Base-by-base conservation (phyloP, 1,139 yeast genomes). In the Suhomyces yuchorum region DNA sequence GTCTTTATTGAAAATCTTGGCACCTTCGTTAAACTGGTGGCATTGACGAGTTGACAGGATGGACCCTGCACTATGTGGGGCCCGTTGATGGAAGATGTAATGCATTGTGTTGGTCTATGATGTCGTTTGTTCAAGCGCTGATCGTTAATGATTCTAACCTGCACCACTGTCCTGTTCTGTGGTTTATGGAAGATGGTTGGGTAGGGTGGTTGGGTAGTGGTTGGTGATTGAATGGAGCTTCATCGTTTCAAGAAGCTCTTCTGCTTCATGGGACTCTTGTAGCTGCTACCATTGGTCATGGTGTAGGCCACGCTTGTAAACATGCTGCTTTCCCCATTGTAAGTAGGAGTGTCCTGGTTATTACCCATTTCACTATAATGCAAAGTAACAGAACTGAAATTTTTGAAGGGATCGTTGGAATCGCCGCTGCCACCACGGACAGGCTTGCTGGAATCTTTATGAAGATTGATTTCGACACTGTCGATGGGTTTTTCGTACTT, bases 321-420 rank as follows among this genome's bases (percentile, higher is more conserved):
- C 8, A 82, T 67, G 28, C 78, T 77, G 30, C 74, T 77, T 32
- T 81, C 84, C 4, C 53, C 43, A 40, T 56, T 57, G 55, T 75
- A 80, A 2, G 71, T 61, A 60, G 78, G 70, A 1, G 80, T 68
- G 44, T 73, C 68, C 37, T 71, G 75, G 24, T 63, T 66, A 17
- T 69, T 73, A 8, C 42, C 52, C 11, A 34, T 46, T 42, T 81
- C 86, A 48, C 80, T 87, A 63, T 91, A 93, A 59, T 90, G 90
- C 59, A 93, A 73, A 3, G 97, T 89, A 58, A 93, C 90, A 0
- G 97, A 91, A 60, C 86, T 89, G 70, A 93, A 93, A 59, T 84
- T 84, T 47, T 83, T 86, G 67, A 93, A 93, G 14, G 97, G 97
- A 66, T 92, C 97, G 45, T 63, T 60, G 35, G 71, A 64, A 17